Conservation (phyloP, 192 early-diverging fungal genomes). For the Podila epicladia region DNA sequence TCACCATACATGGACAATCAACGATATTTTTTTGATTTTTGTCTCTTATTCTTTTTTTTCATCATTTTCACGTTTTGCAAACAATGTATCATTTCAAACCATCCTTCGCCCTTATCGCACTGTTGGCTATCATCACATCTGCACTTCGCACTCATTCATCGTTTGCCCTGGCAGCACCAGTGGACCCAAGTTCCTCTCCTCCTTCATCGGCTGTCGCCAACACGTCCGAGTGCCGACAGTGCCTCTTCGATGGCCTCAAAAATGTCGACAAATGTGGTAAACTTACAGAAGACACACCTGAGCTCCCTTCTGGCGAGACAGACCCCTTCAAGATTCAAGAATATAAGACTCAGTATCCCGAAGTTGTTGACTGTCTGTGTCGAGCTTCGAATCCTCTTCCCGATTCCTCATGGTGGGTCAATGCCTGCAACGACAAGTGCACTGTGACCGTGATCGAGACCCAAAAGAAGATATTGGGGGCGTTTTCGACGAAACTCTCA, state of each 20-base stretch:
- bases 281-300: neutral
- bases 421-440: neutral
- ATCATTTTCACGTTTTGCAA: no score
- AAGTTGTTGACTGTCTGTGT: slow-evolving; percentile 7
- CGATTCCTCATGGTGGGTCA: neutral
- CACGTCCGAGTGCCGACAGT: neutral
- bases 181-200: neutral
- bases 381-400: neutral
- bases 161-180: neutral
- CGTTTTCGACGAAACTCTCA: neutral
- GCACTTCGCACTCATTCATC: no score
- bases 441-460: neutral
- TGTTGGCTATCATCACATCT: no score
- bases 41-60: no score
- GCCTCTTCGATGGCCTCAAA: neutral
- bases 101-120: no score
- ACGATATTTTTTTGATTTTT: no score
- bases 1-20: no score
- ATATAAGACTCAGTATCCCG: neutral
- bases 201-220: neutral
- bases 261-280: neutral
- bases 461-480: neutral
- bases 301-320: neutral
- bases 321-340: neutral
- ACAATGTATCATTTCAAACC: no score